phyloP scores from a whole-genome alignment of 495 filamentous ascomycete species.

The Saxispiralis lemnorum region DNA sequence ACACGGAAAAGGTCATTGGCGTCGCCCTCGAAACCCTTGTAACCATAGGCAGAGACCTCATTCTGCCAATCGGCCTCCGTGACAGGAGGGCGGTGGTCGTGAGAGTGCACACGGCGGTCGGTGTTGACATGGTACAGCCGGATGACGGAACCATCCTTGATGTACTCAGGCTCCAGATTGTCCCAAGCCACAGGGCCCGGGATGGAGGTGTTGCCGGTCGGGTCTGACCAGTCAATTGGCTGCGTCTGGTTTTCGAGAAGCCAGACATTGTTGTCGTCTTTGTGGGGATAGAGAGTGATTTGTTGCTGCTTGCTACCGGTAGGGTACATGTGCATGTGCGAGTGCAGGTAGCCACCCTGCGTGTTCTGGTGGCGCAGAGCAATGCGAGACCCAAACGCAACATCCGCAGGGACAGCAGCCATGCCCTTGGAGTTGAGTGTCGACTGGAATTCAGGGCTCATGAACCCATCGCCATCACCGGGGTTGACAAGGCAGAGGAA shows the following conservation, averaged over 20 bases:
- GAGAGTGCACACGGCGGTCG: constrained; percentile 79
- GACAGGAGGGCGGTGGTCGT: constrained; percentile 91
- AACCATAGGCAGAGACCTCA: constrained; percentile 93
- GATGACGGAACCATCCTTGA: constrained; percentile 65
- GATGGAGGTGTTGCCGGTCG: constrained; percentile 62
- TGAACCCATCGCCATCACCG: constrained; percentile 94
- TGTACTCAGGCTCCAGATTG: constrained; percentile 43
- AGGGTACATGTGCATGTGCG: constrained; percentile 93
- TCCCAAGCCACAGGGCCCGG: constrained; percentile 75
- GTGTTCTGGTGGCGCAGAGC: constrained; percentile 85
- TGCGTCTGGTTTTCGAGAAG: constrained; percentile 89
- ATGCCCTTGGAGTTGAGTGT: constrained; percentile 91
- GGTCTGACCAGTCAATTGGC: constrained; percentile 23
- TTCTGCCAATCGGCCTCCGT: constrained; percentile 98
- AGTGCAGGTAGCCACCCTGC: constrained; percentile 93
- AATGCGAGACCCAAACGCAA: constrained; percentile 73
- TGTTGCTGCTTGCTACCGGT: constrained; percentile 95
- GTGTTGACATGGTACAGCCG: constrained; percentile 70
- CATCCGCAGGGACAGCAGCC: constrained; percentile 84
- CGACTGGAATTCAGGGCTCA: constrained; percentile 97
- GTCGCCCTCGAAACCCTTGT: constrained; percentile 90
- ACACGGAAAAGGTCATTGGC: constrained; percentile 91
- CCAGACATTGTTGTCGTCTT: constrained; percentile 96
- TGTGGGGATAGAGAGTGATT: constrained; percentile 94
- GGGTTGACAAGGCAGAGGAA: constrained; percentile 85